Evolutionary conservation across 257 asterid genomes (phyloP).

Genomic region (Ilex aquifolium): DNA sequence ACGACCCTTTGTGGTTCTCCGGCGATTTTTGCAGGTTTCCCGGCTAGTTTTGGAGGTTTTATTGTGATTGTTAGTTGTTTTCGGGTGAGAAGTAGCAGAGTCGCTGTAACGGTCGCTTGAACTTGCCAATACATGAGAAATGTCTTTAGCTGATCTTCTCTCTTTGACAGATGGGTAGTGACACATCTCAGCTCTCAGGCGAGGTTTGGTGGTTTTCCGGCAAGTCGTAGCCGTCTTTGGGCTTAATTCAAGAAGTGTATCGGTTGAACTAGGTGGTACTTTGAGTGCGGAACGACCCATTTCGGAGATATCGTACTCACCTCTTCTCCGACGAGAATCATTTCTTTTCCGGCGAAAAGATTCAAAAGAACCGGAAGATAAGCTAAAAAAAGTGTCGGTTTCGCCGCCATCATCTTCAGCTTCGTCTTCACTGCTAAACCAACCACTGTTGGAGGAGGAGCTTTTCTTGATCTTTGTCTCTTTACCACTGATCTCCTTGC

Average conservation of each 20-base stretch:
- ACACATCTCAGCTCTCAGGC: too few relatives aligned
- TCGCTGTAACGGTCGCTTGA: neutral
- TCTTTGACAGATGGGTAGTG: too few relatives aligned
- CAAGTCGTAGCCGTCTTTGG: too few relatives aligned
- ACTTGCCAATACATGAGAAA: too few relatives aligned
- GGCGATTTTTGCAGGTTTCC: neutral
- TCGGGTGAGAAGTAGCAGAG: neutral
- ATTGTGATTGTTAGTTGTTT: neutral
- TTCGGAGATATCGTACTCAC: neutral
- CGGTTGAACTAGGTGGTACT: neutral
- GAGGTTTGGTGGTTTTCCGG: too few relatives aligned
- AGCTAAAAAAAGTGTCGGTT: slow-evolving; percentile 28
- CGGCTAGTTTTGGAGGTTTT: neutral
- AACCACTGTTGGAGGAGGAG: neutral
- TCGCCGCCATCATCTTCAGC: neutral
- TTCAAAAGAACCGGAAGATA: slow-evolving; percentile 52
- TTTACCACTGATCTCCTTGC: neutral
- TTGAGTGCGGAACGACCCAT: neutral
- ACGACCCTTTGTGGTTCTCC: slow-evolving; percentile 1
- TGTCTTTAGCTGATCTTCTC: too few relatives aligned
- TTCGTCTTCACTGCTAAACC: neutral
- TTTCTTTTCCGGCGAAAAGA: slow-evolving; percentile 35
- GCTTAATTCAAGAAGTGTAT: too few relatives aligned
- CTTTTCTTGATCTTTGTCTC: neutral
- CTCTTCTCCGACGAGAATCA: neutral